A percentile compares a stretch with the other conserved stretches of the same genome.
Conservation (phyloP, 1,284 basidiomycete species). For the Austropuccinia psidii region DNA sequence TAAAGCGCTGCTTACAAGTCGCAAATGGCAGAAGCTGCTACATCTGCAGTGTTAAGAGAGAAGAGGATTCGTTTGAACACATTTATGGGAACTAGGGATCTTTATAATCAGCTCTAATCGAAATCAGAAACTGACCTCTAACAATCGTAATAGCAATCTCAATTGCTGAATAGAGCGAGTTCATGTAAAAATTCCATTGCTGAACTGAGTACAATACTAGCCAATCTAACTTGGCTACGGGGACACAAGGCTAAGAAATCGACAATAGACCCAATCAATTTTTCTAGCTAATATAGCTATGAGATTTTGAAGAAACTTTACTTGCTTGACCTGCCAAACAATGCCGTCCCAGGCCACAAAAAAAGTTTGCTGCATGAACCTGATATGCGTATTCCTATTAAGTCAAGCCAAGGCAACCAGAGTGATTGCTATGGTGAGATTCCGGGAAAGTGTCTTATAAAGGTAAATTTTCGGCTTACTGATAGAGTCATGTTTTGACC, state of each 20-base stretch:
- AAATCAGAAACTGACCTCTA: slow-evolving; percentile 28
- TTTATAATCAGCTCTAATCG: no score
- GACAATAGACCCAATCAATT: background rate
- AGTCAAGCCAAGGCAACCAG: no score
- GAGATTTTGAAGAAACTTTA: background rate
- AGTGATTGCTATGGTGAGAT: no score
- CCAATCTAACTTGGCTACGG: slow-evolving; percentile 24
- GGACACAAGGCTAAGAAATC: slow-evolving; percentile 13
- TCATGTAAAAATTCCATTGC: slow-evolving; percentile 37
- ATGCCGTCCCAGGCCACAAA: slow-evolving; percentile 26
- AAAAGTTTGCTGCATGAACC: slow-evolving; percentile 32
- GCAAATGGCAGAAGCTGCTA: slow-evolving; percentile 9
- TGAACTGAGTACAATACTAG: slow-evolving; percentile 24
- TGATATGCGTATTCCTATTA: slow-evolving; percentile 18
- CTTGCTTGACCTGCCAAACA: slow-evolving; percentile 30
- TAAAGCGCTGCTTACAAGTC: no score
- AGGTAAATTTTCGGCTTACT: background rate
- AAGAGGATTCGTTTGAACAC: no score
- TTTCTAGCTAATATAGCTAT: no score
- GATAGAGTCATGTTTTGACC: slow-evolving; percentile 17
- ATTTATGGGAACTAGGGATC: no score
- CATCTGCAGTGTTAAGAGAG: no score
- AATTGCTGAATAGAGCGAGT: slow-evolving; percentile 28
- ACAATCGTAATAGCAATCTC: slow-evolving; percentile 25
- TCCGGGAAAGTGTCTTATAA: no score